Base-by-base conservation (phyloP, 139 green algal genomes). In the Raphidocelis subcapitata region DNA sequence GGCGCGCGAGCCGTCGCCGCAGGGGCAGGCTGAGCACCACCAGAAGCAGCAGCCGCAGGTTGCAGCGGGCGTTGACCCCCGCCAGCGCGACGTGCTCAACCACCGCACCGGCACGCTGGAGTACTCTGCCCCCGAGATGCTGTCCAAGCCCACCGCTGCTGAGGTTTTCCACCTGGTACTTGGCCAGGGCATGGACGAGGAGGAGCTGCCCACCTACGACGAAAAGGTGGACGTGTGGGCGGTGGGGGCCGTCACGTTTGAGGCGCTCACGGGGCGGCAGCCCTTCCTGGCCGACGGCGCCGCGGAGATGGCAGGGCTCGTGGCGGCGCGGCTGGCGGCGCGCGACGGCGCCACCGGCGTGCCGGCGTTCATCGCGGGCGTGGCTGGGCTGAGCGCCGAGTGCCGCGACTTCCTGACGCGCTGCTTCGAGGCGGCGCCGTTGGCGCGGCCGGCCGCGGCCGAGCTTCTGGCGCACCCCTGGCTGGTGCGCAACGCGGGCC, bases 101-200 rank as follows among this genome's bases (percentile, higher is more conserved):
- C 67, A 81, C 72, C 62, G 82, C 28, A 71, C 49, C 35, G 75
- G 75, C 51, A 80, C 60, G 26, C 62, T 89, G 10, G 78, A 84
- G 46, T 88, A 87, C 76, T 82, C 74, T 65, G 82, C 81, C 3
- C 78, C 81, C 51, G 85, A 90, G 74, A 77, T 91, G 66, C 41
- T 89, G 3, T 36, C 69, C 73, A 90, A 92, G 80, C 82, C 83
- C 5, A 76, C 67, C 5, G 63, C 73, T 5, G 81, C 83, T 29
- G 86, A 91, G 64, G 76, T 91, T 2, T 91, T 91, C 63, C 86
- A 89, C 51, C 3, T 82, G 76, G 81, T 91, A 54, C 69, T 91
- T 8, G 76, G 61, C 46, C 74, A 86, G 1, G 86, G 86, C 51
- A 85, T 91, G 65, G 70, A 75, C 32, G 86, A 91, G 73, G 78